These are phyloP conservation scores for Achaetomium macrosporum DNA, from an alignment of 2,329 filamentous ascomycete species.

Conservation along the genomic window DNA sequence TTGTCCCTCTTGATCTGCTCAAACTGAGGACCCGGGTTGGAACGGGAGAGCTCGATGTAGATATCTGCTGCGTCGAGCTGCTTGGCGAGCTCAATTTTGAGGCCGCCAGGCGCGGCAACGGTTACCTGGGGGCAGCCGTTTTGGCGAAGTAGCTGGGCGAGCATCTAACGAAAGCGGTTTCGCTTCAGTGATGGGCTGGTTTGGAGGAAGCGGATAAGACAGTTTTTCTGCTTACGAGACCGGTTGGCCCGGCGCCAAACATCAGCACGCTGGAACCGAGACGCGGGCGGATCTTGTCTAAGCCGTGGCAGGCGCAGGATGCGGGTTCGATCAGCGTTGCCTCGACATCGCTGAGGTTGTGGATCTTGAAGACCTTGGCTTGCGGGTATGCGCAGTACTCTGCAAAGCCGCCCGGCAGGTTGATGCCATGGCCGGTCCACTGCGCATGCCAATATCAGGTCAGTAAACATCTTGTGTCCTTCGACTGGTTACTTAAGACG, in stretches of 20 bases:
- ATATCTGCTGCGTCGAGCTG: constrained; percentile 49
- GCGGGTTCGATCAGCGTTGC: constrained; percentile 65
- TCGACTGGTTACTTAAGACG: not conserved
- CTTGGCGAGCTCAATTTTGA: constrained; percentile 65
- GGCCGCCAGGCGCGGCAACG: constrained; percentile 60
- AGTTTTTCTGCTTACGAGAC: constrained; percentile 51
- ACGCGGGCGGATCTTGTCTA: constrained; percentile 62
- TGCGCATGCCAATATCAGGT: not conserved
- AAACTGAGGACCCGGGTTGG: no score
- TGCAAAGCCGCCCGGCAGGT: constrained; percentile 65
- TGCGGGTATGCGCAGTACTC: constrained; percentile 56
- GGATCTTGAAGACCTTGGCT: constrained; percentile 56
- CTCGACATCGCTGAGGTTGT: constrained; percentile 61
- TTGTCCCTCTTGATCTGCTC: no score
- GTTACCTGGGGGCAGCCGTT: constrained; percentile 66
- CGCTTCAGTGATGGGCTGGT: not conserved
- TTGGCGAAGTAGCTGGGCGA: constrained; percentile 56
- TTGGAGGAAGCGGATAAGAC: constrained; percentile 3
- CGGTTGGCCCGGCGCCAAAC: constrained; percentile 37
- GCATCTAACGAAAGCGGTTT: constrained; percentile 33
- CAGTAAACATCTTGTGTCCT: no score
- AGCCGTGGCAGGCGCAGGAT: constrained; percentile 64
- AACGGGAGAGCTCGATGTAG: no score
- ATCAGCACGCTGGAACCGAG: constrained; percentile 60
- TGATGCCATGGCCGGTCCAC: constrained; percentile 61